Conservation (phyloP, 1,139 yeast genomes). For the Geotrichum aggregatum region DNA sequence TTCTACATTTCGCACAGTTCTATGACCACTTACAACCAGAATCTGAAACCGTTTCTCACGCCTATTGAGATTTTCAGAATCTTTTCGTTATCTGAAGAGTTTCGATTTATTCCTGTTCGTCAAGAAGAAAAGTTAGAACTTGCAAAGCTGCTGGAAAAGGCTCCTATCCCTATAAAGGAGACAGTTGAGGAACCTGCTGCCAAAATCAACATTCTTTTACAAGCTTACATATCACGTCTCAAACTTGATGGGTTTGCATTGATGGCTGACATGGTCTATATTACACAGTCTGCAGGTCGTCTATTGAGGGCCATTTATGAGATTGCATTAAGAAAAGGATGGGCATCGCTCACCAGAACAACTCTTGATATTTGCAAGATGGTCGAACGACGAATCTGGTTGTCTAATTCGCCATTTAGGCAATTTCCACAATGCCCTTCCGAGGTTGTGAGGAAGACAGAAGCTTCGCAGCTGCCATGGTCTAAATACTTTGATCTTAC, state of each 20-base stretch:
- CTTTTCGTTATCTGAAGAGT: conserved; percentile 81
- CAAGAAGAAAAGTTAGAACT: conserved; percentile 84
- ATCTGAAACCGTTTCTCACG: conserved; percentile 59
- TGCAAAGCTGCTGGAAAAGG: conserved; percentile 59
- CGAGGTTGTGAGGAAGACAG: conserved; percentile 69
- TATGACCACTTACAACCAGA: conserved; percentile 55
- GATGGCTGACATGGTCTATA: conserved; percentile 87
- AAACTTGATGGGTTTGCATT: conserved; percentile 83
- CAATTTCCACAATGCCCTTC: conserved; percentile 68
- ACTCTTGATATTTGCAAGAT: conserved; percentile 68
- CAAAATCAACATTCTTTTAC: conserved; percentile 74
- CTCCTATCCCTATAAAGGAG: conserved; percentile 85
- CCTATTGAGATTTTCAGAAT: conserved; percentile 73
- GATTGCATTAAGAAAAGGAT: conserved; percentile 62
- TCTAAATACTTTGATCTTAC: conserved; percentile 61
- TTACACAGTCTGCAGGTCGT: conserved; percentile 92
- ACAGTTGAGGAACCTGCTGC: conserved; percentile 66
- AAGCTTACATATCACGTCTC: conserved; percentile 75
- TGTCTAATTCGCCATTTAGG: conserved; percentile 77
- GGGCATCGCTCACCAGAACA: conserved; percentile 62
- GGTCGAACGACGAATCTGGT: conserved; percentile 81
- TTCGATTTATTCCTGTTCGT: conserved; percentile 75
- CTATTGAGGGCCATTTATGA: conserved; percentile 81
- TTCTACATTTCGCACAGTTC: conserved; percentile 78
- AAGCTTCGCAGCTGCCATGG: conserved; percentile 83